These are phyloP conservation scores for Phytophthora quininea DNA, from an alignment of 352 stramenopile genomes.

Conservation along the genomic window DNA sequence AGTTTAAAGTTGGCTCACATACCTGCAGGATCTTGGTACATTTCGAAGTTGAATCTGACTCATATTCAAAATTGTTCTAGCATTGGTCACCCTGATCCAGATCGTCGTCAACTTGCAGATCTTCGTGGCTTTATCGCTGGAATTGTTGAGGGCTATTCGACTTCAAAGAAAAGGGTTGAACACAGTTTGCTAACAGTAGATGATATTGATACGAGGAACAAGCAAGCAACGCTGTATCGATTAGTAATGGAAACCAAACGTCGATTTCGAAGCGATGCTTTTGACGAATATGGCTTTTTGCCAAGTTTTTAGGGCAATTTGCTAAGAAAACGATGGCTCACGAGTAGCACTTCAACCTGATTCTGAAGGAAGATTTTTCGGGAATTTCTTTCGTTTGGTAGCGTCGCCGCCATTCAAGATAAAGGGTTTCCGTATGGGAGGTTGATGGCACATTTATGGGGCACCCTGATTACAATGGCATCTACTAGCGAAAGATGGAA, in stretches of 20 bases:
- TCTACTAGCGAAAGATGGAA: conserved; percentile 11
- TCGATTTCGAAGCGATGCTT: neutral
- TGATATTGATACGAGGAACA: neutral
- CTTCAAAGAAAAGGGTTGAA: conserved; percentile 3
- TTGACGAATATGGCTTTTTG: conserved; percentile 1
- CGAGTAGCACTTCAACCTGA: conserved; percentile 7
- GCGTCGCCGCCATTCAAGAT: neutral
- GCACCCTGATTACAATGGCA: conserved; percentile 8
- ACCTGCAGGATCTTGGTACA: conserved; percentile 3
- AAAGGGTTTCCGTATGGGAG: conserved; percentile 1
- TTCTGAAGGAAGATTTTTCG: neutral
- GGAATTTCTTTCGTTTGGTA: conserved; percentile 1
- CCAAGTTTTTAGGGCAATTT: conserved; percentile 9
- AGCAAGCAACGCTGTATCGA: neutral
- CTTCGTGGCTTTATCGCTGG: neutral
- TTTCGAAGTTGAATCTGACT: neutral
- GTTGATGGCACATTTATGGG: conserved; percentile 18
- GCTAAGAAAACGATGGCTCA: neutral
- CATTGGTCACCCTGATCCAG: neutral
- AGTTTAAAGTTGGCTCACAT: conserved; percentile 8
- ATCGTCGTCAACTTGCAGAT: neutral
- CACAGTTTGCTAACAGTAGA: conserved; percentile 3
- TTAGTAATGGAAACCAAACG: neutral
- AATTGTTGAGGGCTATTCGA: neutral
- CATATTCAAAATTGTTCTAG: conserved; percentile 9